Evolutionary conservation across 2,329 filamentous ascomycete species (phyloP).

Genomic region (Colletotrichum chlorophyti): DNA sequence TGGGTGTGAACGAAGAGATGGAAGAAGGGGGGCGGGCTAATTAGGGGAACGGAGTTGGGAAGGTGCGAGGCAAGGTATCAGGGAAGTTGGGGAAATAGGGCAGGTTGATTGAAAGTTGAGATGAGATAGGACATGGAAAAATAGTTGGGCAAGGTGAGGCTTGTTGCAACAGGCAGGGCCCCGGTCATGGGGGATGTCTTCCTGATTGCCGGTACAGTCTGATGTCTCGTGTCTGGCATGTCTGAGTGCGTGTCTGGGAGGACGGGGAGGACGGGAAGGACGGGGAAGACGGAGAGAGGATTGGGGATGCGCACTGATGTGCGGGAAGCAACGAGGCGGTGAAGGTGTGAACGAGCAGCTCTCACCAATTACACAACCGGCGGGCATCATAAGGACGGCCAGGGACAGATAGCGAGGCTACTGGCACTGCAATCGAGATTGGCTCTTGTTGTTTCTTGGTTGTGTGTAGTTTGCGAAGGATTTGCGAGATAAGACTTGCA

Average conservation of each 20-base stretch:
- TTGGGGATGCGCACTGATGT: constrained; percentile 28
- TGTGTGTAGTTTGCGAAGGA: no score
- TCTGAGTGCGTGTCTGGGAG: constrained; percentile 21
- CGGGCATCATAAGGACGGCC: constrained; percentile 11
- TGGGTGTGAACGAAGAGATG: background rate
- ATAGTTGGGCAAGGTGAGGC: constrained; percentile 27
- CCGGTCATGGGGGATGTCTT: constrained; percentile 23
- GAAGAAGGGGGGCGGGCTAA: constrained; percentile 12
- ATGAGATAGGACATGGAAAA: no score
- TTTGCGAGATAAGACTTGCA: no score
- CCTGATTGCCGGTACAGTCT: constrained; percentile 27
- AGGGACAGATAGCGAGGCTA: constrained; percentile 7
- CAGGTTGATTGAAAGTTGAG: background rate
- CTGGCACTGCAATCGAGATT: constrained; percentile 26
- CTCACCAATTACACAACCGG: constrained; percentile 24
- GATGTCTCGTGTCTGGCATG: constrained; percentile 26
- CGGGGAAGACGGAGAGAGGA: no score
- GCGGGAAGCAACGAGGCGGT: constrained; percentile 30
- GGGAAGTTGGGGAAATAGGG: constrained; percentile 6
- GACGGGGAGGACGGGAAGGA: constrained; percentile 24
- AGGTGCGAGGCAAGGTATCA: constrained; percentile 8
- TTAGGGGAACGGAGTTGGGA: constrained; percentile 10
- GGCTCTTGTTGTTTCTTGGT: constrained; percentile 3
- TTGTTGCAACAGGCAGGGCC: constrained; percentile 25
- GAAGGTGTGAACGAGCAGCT: constrained; percentile 30